These are phyloP conservation scores for Helotiales sp. DNA, from an alignment of 2,329 filamentous ascomycete genomes.

Conservation along the genomic window DNA sequence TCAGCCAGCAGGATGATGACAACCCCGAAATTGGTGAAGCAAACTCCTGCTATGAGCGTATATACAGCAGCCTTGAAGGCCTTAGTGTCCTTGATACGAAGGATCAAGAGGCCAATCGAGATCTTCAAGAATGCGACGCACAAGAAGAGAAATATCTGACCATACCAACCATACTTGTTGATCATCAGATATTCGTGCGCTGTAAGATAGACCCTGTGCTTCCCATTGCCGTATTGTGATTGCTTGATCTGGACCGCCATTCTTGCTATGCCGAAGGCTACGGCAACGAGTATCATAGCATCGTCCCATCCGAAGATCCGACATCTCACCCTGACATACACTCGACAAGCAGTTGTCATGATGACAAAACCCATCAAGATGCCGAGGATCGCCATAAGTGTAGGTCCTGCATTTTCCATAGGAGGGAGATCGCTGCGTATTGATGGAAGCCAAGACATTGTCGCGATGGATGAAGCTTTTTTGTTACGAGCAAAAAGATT, in stretches of 20 bases:
- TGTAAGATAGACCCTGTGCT: constrained; percentile 39
- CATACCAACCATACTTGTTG: constrained; percentile 42
- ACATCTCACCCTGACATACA: constrained; percentile 35
- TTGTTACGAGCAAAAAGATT: neutral
- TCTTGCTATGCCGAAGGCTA: constrained; percentile 34
- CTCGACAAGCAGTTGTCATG: constrained; percentile 35
- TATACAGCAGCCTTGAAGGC: constrained; percentile 36
- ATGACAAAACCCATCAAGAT: constrained; percentile 36
- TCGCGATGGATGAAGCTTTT: neutral
- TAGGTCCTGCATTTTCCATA: constrained; percentile 26
- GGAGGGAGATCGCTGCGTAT: neutral
- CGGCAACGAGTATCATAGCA: constrained; percentile 32
- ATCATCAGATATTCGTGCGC: constrained; percentile 36
- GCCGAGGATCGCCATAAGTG: constrained; percentile 36
- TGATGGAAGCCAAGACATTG: neutral
- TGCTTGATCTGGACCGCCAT: constrained; percentile 26
- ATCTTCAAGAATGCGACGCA: constrained; percentile 43
- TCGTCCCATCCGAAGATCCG: constrained; percentile 40
- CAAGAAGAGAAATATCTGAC: constrained; percentile 42
- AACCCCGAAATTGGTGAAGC: constrained; percentile 7
- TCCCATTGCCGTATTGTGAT: constrained; percentile 38
- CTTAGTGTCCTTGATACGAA: constrained; percentile 42
- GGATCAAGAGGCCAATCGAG: constrained; percentile 43
- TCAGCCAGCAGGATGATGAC: constrained; percentile 12
- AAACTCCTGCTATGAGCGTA: constrained; percentile 12